phyloP scores from a whole-genome alignment of 441 rosid species.

The Gossypium lobatum region DNA sequence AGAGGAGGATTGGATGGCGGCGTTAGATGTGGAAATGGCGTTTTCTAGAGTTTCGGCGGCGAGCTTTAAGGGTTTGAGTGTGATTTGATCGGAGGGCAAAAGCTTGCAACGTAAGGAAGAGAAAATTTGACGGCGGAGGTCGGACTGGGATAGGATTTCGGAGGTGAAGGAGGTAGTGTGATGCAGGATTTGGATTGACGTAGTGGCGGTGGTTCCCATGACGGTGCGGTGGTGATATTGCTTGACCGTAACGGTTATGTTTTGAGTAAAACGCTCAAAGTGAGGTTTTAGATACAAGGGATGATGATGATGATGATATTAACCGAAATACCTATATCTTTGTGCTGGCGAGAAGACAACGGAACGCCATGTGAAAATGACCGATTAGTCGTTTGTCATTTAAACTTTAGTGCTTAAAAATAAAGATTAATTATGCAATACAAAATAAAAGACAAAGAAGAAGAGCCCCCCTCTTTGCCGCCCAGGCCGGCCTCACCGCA shows the following conservation, averaged over 20 bases:
- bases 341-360: slow-evolving; percentile 1
- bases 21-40: slow-evolving; percentile 29
- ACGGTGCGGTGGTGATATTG: neutral
- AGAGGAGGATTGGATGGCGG: slow-evolving; percentile 32
- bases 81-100: slow-evolving; percentile 18
- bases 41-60: slow-evolving; percentile 46
- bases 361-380: slow-evolving; percentile 14
- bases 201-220: slow-evolving; percentile 4
- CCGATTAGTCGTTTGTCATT: neutral
- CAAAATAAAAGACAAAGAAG: neutral
- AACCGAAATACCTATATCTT: neutral
- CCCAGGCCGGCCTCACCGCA: slow-evolving; percentile 4
- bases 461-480: slow-evolving; percentile 6
- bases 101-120: slow-evolving; percentile 28
- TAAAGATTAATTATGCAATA: neutral
- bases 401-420: neutral
- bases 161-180: slow-evolving; percentile 30
- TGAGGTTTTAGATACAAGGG: neutral
- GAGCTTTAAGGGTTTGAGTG: slow-evolving; percentile 31
- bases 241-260: neutral
- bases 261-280: neutral
- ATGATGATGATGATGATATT: neutral
- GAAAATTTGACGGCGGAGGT: slow-evolving; percentile 35
- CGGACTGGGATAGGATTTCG: slow-evolving; percentile 28
- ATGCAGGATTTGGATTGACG: slow-evolving; percentile 29